Base-by-base conservation (phyloP, 2,329 filamentous ascomycete genomes). In the Cordyceps cateniannulata region DNA sequence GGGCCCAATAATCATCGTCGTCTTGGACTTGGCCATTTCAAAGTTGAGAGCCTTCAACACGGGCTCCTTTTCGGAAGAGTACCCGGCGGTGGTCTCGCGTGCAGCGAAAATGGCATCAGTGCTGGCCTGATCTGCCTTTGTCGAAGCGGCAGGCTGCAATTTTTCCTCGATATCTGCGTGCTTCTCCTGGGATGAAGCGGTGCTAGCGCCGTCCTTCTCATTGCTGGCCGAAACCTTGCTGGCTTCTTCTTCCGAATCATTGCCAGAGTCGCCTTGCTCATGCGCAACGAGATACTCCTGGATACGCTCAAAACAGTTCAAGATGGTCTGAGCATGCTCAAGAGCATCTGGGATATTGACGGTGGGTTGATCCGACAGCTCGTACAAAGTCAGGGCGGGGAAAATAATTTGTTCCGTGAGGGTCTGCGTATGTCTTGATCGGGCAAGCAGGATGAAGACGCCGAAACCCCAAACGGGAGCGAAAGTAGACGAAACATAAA, bases 1-100 rank as follows among this genome's bases (percentile, higher is more conserved):
- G 0, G 66, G 67, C 2, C 67, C 67, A 35, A 64, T 48, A 27
- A 69, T 59, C 61, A 69, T 66, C 20, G 66, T 66, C 0, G 40
- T 68, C 56, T 64, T 63, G n/a, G 60, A 62, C 18, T 55, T 60
- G 10, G 25, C 27, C 16, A 67, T 47, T 2, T 63, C 54, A 32
- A 67, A 56, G 32, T 53, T 64, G 24, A 67, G 49, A 5, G 60
- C 32, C 20, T 62, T 58, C 6, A 59, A 48, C 18, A 62, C 53
- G 22, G 10, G 53, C 20, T 27, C 40, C 29, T 57, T 57, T 18
- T 63, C 63, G 18, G 42, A 42, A 1, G 50, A 44, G 47, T 67
- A 67, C 12, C 53, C 57, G 14, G 62, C 63, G 2, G 61, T 55
- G 12, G 49, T 62, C n/a, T 53, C 58, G 35, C 14, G 40, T 27